phyloP scores from a whole-genome alignment of 1,284 basidiomycete genomes.

The Singerocomus rubriflavus region DNA sequence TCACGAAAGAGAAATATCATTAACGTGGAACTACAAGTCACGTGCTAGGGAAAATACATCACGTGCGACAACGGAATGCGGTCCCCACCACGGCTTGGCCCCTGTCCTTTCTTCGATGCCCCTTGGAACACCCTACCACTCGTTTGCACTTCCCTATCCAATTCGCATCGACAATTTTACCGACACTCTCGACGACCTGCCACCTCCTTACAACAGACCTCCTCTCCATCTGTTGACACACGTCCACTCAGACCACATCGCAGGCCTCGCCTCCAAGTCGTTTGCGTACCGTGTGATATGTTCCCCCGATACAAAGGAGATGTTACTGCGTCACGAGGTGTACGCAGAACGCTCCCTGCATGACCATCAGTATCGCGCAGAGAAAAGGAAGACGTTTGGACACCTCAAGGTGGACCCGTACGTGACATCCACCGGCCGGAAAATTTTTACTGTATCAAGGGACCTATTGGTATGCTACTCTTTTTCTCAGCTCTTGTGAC shows the following conservation, averaged over 20 bases:
- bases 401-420: constrained; percentile 63
- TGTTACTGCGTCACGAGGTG: constrained; percentile 74
- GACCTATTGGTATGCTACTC: constrained; percentile 45
- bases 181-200: constrained; percentile 32
- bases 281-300: constrained; percentile 71
- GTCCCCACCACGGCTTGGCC: constrained; percentile 5
- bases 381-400: constrained; percentile 58
- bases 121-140: constrained; percentile 63
- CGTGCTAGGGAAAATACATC: no score
- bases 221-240: constrained; percentile 76
- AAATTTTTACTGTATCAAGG: constrained; percentile 49
- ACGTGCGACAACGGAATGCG: no score
- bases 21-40: no score
- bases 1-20: no score
- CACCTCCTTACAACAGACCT: constrained; percentile 41
- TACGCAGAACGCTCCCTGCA: constrained; percentile 58
- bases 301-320: constrained; percentile 77
- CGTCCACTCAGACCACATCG: constrained; percentile 81
- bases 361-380: constrained; percentile 48
- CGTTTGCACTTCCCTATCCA: constrained; percentile 65
- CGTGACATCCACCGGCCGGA: constrained; percentile 43
- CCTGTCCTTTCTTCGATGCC: constrained; percentile 48
- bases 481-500: constrained; percentile 26
- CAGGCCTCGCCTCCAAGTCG: constrained; percentile 64
- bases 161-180: constrained; percentile 82